A percentile compares a stretch with the other conserved stretches of the same genome.
These are phyloP conservation scores for Pseudocercospora cruenta DNA, from an alignment of 2,329 filamentous ascomycete species.

Conservation along the genomic window DNA sequence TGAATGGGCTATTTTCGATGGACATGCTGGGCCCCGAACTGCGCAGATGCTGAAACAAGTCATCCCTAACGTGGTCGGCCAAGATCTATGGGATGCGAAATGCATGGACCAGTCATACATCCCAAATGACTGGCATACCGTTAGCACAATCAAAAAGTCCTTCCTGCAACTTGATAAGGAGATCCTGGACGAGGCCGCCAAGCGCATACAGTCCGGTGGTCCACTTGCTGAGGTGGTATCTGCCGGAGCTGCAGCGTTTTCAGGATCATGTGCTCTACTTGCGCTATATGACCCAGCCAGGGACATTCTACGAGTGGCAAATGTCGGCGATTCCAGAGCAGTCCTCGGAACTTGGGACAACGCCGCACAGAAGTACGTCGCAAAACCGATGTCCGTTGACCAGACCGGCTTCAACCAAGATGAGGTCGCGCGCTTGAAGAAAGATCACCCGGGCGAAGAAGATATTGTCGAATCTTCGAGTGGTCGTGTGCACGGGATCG, in stretches of 20 bases:
- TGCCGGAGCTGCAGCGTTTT: slow-evolving; percentile 44
- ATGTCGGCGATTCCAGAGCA: slow-evolving; percentile 69
- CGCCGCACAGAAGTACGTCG: slow-evolving; percentile 52
- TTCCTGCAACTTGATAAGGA: slow-evolving; percentile 47
- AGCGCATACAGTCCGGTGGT: slow-evolving; percentile 22
- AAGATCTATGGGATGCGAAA: slow-evolving; percentile 23
- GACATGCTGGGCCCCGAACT: slow-evolving; percentile 43
- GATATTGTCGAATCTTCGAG: slow-evolving; percentile 56
- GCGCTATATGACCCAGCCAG: slow-evolving; percentile 62
- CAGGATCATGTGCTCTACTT: slow-evolving; percentile 67
- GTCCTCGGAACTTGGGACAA: slow-evolving; percentile 60
- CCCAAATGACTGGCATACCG: slow-evolving; percentile 35
- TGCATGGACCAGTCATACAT: slow-evolving; percentile 30
- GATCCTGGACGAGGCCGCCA: slow-evolving; percentile 34
- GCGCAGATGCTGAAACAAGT: slow-evolving; percentile 32
- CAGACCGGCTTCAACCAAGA: slow-evolving; percentile 66
- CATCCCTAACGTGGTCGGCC: slow-evolving; percentile 31
- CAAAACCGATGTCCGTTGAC: slow-evolving; percentile 62
- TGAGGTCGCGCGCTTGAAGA: slow-evolving; percentile 60
- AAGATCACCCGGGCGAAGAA: slow-evolving; percentile 69
- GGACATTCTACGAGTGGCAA: slow-evolving; percentile 63
- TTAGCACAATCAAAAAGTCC: slow-evolving; percentile 44
- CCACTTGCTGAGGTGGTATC: slow-evolving; percentile 26
- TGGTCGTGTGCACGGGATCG: slow-evolving; percentile 64
- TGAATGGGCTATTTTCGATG: slow-evolving; percentile 48